phyloP scores from a whole-genome alignment of 805 yeast species.

The Wickerhamomyces silvicola region DNA sequence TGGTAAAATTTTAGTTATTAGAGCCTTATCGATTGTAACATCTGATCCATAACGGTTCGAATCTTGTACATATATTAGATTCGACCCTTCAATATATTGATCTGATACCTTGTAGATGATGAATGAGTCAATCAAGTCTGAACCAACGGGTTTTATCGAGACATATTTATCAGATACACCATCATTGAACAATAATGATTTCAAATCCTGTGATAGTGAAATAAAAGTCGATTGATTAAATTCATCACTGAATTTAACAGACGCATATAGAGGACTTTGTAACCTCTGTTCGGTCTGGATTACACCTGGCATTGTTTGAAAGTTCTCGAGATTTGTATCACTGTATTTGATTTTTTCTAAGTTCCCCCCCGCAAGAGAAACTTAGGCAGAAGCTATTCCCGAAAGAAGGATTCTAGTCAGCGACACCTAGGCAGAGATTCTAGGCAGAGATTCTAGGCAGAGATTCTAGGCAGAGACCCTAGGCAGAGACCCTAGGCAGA shows the following conservation, averaged over 20 bases:
- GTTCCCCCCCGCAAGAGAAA: no score
- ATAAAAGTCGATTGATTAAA: neutral
- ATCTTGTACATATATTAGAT: constrained; percentile 5
- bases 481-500: neutral
- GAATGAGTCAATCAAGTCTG: constrained; percentile 4
- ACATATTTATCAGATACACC: constrained; percentile 3
- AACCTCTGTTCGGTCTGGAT: neutral
- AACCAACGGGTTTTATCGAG: constrained; percentile 16
- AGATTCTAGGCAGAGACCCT: no score
- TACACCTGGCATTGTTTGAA: no score
- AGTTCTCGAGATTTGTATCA: no score
- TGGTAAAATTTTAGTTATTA: constrained; percentile 10
- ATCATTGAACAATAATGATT: neutral
- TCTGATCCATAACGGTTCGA: constrained; percentile 4
- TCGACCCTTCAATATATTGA: constrained; percentile 5
- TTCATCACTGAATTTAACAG: neutral
- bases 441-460: no score
- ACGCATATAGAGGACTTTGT: neutral
- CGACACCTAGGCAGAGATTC: no score
- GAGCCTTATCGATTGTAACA: constrained; percentile 16
- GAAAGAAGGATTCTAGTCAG: no score
- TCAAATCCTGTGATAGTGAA: constrained; percentile 5
- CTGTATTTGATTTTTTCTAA: no score
- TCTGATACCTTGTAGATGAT: constrained; percentile 7
- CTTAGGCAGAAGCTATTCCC: no score